Percentiles rank a stretch among this genome's conserved stretches.
Conservation (phyloP, 352 stramenopile species). For the Globisporangium middletonii region DNA sequence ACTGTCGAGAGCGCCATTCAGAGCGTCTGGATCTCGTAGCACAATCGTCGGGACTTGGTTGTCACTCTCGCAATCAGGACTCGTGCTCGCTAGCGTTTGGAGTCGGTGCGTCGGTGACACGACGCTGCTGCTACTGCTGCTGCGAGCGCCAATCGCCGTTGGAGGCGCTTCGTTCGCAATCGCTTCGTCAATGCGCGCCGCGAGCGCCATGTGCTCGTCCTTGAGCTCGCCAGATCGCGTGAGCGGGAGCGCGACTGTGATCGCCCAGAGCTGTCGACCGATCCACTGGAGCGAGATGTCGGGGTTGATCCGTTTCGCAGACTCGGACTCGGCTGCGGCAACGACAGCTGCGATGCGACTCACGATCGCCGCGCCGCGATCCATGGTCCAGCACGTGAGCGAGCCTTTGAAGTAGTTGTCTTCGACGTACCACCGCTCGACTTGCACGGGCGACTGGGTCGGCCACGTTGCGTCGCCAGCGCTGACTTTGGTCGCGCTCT, state of each 20-base stretch:
- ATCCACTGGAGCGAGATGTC: conserved; percentile 80
- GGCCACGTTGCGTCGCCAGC: conserved; percentile 28
- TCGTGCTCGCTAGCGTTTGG: neutral
- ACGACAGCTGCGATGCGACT: conserved; percentile 48
- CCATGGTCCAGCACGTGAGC: conserved; percentile 79
- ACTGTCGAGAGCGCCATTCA: neutral
- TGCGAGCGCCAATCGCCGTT: neutral
- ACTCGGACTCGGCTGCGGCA: conserved; percentile 1
- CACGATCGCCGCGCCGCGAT: conserved; percentile 55
- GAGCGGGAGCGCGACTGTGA: conserved; percentile 63
- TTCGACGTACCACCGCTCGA: conserved; percentile 72
- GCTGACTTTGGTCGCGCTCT: conserved; percentile 18
- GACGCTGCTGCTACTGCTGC: conserved; percentile 7
- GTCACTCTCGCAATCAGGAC: conserved; percentile 1
- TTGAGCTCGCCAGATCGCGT: conserved; percentile 51
- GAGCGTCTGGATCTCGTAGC: conserved; percentile 4
- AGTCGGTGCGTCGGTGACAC: neutral
- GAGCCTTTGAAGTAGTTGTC: conserved; percentile 65
- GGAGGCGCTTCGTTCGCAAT: conserved; percentile 27
- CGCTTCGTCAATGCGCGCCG: conserved; percentile 53
- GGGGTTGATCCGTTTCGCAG: conserved; percentile 34
- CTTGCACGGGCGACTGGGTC: conserved; percentile 19
- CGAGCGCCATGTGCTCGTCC: conserved; percentile 56
- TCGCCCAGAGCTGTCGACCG: conserved; percentile 54
- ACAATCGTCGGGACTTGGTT: conserved; percentile 15